These are phyloP conservation scores for Ganoderma meredithae DNA, from an alignment of 1,284 basidiomycete genomes.

Conservation along the genomic window DNA sequence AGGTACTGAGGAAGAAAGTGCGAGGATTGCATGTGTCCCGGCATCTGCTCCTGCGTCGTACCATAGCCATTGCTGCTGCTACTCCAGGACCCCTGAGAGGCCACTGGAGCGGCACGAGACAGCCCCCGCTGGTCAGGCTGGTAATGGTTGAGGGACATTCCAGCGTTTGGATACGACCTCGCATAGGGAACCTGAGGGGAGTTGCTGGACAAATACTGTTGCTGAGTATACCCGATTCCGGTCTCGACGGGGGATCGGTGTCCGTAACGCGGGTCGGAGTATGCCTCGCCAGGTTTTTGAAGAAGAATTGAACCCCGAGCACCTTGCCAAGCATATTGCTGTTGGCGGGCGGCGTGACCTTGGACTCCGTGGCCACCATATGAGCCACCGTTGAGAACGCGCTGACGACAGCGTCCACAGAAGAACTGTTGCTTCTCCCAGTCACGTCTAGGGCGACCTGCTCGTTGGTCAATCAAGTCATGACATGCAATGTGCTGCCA, in stretches of 20 bases:
- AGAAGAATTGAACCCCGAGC: slow-evolving; percentile 18
- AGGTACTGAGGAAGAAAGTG: slow-evolving; percentile 30
- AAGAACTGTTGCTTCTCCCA: slow-evolving; percentile 75
- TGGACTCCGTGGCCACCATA: slow-evolving; percentile 22
- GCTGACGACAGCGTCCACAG: slow-evolving; percentile 57
- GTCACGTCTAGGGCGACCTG: slow-evolving; percentile 67
- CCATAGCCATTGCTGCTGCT: slow-evolving; percentile 29
- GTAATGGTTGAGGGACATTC: slow-evolving; percentile 32
- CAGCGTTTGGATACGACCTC: slow-evolving; percentile 29
- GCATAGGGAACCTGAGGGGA: slow-evolving; percentile 23
- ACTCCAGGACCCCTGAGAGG: slow-evolving; percentile 20
- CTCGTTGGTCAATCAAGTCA: slow-evolving; percentile 64
- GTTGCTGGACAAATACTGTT: slow-evolving; percentile 26
- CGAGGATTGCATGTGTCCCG: slow-evolving; percentile 23
- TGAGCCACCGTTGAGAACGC: slow-evolving; percentile 19
- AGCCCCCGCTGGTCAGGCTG: slow-evolving; percentile 36
- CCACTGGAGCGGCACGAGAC: slow-evolving; percentile 21
- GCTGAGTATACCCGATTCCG: slow-evolving; percentile 30
- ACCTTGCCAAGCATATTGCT: slow-evolving; percentile 28
- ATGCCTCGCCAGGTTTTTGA: slow-evolving; percentile 29
- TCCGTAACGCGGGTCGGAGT: slow-evolving; percentile 31
- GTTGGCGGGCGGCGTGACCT: slow-evolving; percentile 22
- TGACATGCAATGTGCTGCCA: slow-evolving; percentile 90
- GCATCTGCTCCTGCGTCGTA: slow-evolving; percentile 20
- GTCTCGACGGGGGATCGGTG: slow-evolving; percentile 29